Conservation (phyloP, 805 yeast species). For the Kodamaea fukazawae region DNA sequence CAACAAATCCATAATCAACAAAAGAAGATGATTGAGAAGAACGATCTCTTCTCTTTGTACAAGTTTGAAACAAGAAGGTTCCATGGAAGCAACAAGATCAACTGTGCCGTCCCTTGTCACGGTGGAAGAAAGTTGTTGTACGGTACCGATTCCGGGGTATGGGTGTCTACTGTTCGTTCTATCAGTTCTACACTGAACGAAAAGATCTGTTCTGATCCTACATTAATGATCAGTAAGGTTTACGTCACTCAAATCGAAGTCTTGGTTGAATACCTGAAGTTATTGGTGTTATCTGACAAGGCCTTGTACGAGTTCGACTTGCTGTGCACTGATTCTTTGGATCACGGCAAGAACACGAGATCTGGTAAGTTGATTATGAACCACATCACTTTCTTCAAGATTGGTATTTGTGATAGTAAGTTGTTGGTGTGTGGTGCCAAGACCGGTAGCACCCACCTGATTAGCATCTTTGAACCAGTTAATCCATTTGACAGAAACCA, state of each 20-base stretch:
- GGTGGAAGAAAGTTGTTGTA: constrained; percentile 88
- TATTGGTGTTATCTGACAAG: constrained; percentile 80
- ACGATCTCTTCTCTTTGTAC: constrained; percentile 76
- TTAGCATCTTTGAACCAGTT: constrained; percentile 84
- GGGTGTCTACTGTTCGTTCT: constrained; percentile 68
- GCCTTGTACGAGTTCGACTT: constrained; percentile 73
- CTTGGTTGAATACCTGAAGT: constrained; percentile 82
- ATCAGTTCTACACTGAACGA: constrained; percentile 49
- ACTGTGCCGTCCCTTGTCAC: constrained; percentile 90
- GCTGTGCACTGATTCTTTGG: constrained; percentile 47
- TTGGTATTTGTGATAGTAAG: constrained; percentile 88
- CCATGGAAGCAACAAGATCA: constrained; percentile 71
- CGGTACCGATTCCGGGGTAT: constrained; percentile 91
- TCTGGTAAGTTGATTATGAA: constrained; percentile 75
- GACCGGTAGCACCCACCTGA: constrained; percentile 72
- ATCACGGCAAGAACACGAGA: constrained; percentile 51
- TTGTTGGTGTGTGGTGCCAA: constrained; percentile 88
- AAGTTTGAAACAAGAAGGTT: constrained; percentile 75
- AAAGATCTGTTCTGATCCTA: constrained; percentile 65
- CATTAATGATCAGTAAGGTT: constrained; percentile 66
- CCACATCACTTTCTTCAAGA: constrained; percentile 88
- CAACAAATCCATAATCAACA: constrained; percentile 83
- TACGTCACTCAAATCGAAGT: constrained; percentile 89
- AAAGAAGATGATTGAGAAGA: constrained; percentile 60
- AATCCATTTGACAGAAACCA: constrained; percentile 63